Evolutionary conservation across 768 basidiomycete species (phyloP), one percentile per base, ranked within the genome.

Genomic region (Tephrocybe sp.): DNA sequence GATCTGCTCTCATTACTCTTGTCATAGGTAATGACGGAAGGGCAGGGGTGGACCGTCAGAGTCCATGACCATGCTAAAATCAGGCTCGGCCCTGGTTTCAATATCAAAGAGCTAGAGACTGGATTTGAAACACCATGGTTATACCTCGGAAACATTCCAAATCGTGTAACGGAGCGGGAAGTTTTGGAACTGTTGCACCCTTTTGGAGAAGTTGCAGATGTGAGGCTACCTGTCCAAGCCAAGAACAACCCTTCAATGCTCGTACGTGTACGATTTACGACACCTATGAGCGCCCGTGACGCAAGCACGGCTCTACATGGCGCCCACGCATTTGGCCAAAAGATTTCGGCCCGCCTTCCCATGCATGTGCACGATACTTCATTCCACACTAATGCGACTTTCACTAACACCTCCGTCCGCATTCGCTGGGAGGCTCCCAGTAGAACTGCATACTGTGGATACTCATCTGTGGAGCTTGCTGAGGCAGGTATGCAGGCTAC

Each of bases 121-220:
- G 83, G 83, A 1, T 84, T 89, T 34, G 88, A 92, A 57, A 83
- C 83, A 0, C 77, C 75, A 5, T 81, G 79, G 70, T 59, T 90
- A 8, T 67, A 74, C 30, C 53, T 91, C 1, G 69, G 70, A 4
- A 78, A 83, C 19, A 58, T 91, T 3, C 77, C 79, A 0, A 31
- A 52, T 0, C 52, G 52, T 0, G 67, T 75, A 12, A 63, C 67
- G 1, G 54, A 66, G 0, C 57, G 52, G 0, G 64, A 66, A 0
- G 49, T 91, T 8, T 52, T 53, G 3, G 33, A 57, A 1, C 44
- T 82, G 0, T 66, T 86, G 15, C 40, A 57, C 0, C 64, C 64
- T 0, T 84, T 78, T 53, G 84, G 84, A 1, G 60, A 69, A 15
- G 69, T 83, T 4, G 57, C 69, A 0, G 71, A 69, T 0, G 34